These are phyloP conservation scores for Kwoniella shandongensis DNA, from an alignment of 768 basidiomycete genomes.

Conservation along the genomic window DNA sequence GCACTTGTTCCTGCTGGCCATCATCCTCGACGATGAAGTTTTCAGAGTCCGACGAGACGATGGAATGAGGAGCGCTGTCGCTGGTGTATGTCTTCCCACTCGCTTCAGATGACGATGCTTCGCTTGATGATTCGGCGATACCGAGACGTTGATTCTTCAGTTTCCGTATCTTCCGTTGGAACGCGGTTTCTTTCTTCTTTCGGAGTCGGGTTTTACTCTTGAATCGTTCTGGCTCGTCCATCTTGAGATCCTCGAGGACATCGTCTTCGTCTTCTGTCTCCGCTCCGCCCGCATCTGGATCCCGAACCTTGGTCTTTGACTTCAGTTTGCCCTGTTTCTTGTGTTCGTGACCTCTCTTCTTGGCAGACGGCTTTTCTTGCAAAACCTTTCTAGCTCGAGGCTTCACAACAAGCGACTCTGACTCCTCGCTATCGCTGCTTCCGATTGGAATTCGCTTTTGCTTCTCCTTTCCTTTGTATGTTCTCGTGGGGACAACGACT, in stretches of 20 bases:
- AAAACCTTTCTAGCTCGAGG: too few relatives aligned
- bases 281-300: conserved; percentile 37
- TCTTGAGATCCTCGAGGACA: conserved; percentile 37
- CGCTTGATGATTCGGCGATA: conserved; percentile 8
- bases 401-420: too few relatives aligned
- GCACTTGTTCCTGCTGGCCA: conserved; percentile 41
- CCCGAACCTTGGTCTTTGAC: conserved; percentile 14
- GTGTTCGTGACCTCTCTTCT: not conserved
- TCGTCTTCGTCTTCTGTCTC: conserved; percentile 34
- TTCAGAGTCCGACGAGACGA: conserved; percentile 22
- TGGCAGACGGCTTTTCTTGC: not conserved
- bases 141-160: conserved; percentile 27
- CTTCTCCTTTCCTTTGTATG: conserved; percentile 7
- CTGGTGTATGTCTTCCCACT: conserved; percentile 46
- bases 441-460: not conserved
- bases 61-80: conserved; percentile 5
- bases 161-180: conserved; percentile 33
- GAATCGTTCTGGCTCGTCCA: conserved; percentile 49
- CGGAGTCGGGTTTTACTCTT: conserved; percentile 33
- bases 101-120: conserved; percentile 2
- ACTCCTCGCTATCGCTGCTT: conserved; percentile 3
- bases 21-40: conserved; percentile 54
- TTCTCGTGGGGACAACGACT: not conserved
- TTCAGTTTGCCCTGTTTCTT: conserved; percentile 3
- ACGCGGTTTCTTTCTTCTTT: conserved; percentile 23